Conservation (phyloP, 1,139 yeast species). For the Candida sanyaensis region DNA sequence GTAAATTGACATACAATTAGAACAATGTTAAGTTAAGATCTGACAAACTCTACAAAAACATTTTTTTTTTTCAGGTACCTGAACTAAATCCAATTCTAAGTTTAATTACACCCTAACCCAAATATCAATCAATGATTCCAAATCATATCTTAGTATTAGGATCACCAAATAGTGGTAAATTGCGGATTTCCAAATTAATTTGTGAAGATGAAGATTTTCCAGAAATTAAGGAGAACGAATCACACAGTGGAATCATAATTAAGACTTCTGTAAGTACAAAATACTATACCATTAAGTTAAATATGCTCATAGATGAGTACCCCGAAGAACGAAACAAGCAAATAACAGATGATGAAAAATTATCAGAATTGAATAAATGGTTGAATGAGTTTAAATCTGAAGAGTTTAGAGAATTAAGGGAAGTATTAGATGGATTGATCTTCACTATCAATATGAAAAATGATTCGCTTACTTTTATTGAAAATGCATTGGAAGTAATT, state of each 20-base stretch:
- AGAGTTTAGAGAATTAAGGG: constrained; percentile 39
- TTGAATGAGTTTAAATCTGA: constrained; percentile 28
- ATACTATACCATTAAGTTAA: constrained; percentile 32
- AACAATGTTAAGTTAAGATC: not conserved
- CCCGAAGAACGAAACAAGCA: constrained; percentile 23
- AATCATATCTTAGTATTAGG: constrained; percentile 44
- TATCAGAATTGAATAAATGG: constrained; percentile 28
- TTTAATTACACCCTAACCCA: too few species aligned
- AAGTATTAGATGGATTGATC: constrained; percentile 39
- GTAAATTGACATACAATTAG: not conserved
- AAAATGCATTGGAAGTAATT: constrained; percentile 17
- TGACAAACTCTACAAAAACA: not conserved
- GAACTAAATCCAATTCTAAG: too few species aligned
- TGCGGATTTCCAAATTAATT: constrained; percentile 28
- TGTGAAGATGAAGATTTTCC: constrained; percentile 11
- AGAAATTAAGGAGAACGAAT: constrained; percentile 12
- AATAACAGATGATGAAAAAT: constrained; percentile 9
- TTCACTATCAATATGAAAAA: constrained; percentile 30
- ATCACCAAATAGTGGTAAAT: constrained; percentile 38
- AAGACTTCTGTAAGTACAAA: constrained; percentile 30
- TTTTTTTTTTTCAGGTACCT: not conserved
- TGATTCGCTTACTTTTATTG: constrained; percentile 17
- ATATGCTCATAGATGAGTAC: constrained; percentile 41
- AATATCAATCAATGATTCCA: constrained; percentile 20
- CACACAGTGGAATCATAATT: constrained; percentile 43